Evolutionary conservation across 768 basidiomycete species (phyloP).

Genomic region (Auricularia sp.): DNA sequence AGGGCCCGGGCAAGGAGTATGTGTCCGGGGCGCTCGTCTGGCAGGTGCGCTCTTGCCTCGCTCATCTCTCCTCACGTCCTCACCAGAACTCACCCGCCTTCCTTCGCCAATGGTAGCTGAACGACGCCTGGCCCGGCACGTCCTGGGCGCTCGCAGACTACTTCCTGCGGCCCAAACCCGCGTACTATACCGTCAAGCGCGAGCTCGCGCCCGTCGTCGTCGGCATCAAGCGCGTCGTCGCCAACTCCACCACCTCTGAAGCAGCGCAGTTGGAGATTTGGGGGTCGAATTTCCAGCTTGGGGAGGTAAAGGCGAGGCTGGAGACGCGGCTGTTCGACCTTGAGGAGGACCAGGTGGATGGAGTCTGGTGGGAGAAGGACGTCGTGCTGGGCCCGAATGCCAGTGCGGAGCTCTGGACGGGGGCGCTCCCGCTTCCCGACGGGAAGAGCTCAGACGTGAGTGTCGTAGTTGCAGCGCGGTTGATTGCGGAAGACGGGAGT

Average conservation of each 20-base stretch:
- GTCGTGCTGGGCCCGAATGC: conserved; percentile 58
- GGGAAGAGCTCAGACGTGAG: conserved; percentile 33
- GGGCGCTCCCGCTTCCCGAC: conserved; percentile 47
- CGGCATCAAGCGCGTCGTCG: conserved; percentile 21
- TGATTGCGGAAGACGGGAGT: conserved; percentile 42
- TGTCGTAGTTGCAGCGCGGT: conserved; percentile 62
- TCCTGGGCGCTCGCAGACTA: conserved; percentile 94
- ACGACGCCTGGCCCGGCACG: conserved; percentile 90
- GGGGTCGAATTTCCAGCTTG: conserved; percentile 73
- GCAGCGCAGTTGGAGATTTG: conserved; percentile 56
- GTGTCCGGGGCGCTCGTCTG: conserved; percentile 89
- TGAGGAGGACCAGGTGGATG: conserved; percentile 44
- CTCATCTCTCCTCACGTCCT: neutral
- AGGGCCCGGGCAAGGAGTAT: conserved; percentile 71
- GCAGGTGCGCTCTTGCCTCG: conserved; percentile 50
- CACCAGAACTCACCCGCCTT: neutral
- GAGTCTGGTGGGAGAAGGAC: conserved; percentile 27
- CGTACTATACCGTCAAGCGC: conserved; percentile 77
- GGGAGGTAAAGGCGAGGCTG: conserved; percentile 46
- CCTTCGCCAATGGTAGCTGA: conserved; percentile 37
- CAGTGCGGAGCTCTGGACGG: conserved; percentile 75
- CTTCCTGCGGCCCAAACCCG: conserved; percentile 87
- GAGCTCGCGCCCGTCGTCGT: conserved; percentile 75
- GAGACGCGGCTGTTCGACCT: conserved; percentile 59
- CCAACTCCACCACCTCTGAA: conserved; percentile 10